These are phyloP conservation scores for Ascocoryne sarcoides DNA, from an alignment of 2,329 filamentous ascomycete species.

Conservation along the genomic window DNA sequence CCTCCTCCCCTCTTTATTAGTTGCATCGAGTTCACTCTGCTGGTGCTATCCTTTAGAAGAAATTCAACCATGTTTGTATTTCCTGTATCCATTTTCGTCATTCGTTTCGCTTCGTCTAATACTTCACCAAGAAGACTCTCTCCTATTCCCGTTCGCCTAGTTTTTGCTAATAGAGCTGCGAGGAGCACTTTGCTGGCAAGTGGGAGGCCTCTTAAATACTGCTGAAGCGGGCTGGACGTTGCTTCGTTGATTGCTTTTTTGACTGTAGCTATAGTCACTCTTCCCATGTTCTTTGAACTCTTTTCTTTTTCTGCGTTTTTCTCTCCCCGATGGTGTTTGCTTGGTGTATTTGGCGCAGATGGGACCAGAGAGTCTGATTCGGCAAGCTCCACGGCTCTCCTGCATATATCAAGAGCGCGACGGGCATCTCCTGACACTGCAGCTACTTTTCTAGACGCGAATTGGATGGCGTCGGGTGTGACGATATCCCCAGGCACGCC, in stretches of 20 bases:
- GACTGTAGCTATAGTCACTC: conserved; percentile 87
- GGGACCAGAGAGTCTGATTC: conserved; percentile 54
- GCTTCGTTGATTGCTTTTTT: conserved; percentile 93
- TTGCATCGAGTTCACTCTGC: conserved; percentile 3
- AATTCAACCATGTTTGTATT: conserved; percentile 49
- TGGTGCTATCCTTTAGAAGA: conserved; percentile 30
- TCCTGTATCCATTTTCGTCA: conserved; percentile 52
- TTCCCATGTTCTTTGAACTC: conserved; percentile 30
- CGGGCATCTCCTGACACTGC: conserved; percentile 92
- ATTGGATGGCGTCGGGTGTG: conserved; percentile 87
- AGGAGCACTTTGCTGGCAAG: conserved; percentile 79
- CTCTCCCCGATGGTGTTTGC: conserved; percentile 40
- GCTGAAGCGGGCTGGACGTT: conserved; percentile 84
- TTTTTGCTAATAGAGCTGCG: conserved; percentile 68
- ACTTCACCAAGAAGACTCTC: conserved; percentile 88
- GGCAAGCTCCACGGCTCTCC: conserved; percentile 88
- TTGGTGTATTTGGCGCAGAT: conserved; percentile 47
- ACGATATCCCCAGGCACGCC: conserved; percentile 85
- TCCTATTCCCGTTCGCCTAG: conserved; percentile 72
- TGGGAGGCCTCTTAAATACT: conserved; percentile 75
- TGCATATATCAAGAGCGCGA: conserved; percentile 87
- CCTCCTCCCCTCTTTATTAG: background rate
- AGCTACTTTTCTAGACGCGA: conserved; percentile 91
- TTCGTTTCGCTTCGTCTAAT: conserved; percentile 71
- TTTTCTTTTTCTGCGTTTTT: conserved; percentile 8